Conservation (phyloP, 495 filamentous ascomycete genomes). For the Amniculicola lignicola region DNA sequence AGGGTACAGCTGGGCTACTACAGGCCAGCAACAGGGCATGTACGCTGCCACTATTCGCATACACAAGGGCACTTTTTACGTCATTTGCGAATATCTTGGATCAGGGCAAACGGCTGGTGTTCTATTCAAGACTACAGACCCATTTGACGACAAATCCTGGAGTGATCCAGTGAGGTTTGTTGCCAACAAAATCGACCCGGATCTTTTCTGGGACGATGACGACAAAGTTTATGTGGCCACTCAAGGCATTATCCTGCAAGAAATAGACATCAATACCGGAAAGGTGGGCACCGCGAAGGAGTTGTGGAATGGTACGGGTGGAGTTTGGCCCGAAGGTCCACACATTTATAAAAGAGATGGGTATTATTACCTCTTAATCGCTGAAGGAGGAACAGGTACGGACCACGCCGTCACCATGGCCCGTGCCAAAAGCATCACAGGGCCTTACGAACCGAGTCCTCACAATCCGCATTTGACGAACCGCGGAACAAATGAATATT, state of each 20-base stretch:
- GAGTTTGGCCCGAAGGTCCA: slow-evolving; percentile 57
- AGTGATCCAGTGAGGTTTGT: neutral
- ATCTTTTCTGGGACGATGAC: slow-evolving; percentile 1
- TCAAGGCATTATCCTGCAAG: neutral
- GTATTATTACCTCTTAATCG: slow-evolving; percentile 66
- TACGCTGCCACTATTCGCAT: slow-evolving; percentile 6
- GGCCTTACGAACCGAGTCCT: slow-evolving; percentile 54
- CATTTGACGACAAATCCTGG: neutral
- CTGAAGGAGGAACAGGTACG: slow-evolving; percentile 60
- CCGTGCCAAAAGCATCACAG: slow-evolving; percentile 40
- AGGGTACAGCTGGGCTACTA: neutral
- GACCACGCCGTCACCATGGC: slow-evolving; percentile 54
- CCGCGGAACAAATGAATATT: slow-evolving; percentile 47
- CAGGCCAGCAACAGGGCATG: slow-evolving; percentile 1
- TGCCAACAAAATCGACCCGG: neutral
- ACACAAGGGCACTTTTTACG: slow-evolving; percentile 5
- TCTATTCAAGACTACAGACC: neutral
- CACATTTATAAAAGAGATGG: slow-evolving; percentile 62
- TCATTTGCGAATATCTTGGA: slow-evolving; percentile 7
- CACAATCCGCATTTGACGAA: slow-evolving; percentile 54
- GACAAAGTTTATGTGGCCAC: neutral
- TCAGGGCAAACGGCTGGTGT: neutral
- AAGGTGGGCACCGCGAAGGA: neutral
- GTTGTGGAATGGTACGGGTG: slow-evolving; percentile 52
- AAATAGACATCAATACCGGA: neutral